A percentile compares a stretch with the other conserved stretches of the same genome.
Evolutionary conservation across 768 basidiomycete species (phyloP).

Genomic region (Pleurotus cornucopiae): DNA sequence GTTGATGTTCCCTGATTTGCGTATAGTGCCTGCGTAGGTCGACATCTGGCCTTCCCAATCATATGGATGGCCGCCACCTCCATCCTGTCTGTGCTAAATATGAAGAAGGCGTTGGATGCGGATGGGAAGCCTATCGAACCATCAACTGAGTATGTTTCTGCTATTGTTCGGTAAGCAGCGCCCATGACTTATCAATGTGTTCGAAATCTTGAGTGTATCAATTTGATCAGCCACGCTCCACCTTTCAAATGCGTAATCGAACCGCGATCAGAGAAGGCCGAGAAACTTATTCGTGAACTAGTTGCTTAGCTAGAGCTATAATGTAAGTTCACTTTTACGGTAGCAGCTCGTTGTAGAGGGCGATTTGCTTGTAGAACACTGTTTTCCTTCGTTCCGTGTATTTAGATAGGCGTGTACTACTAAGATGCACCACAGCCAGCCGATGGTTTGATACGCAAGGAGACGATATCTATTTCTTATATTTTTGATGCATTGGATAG

Average conservation of each 20-base stretch:
- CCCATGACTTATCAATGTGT: not conserved
- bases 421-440: too few relatives aligned
- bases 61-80: constrained; percentile 9
- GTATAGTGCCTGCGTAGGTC: constrained; percentile 8
- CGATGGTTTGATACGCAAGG: too few relatives aligned
- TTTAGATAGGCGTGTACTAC: too few relatives aligned
- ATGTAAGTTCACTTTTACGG: too few relatives aligned
- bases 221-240: constrained; percentile 11
- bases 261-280: constrained; percentile 13
- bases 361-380: too few relatives aligned
- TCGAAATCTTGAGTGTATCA: not conserved
- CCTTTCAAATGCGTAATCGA: constrained; percentile 16
- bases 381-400: too few relatives aligned
- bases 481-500: too few relatives aligned
- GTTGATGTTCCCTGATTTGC: not conserved
- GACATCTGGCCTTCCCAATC: not conserved
- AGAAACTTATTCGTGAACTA: constrained; percentile 12
- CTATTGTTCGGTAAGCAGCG: constrained; percentile 6
- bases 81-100: constrained; percentile 7
- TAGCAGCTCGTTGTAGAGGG: too few relatives aligned
- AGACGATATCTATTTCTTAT: too few relatives aligned
- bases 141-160: constrained; percentile 5
- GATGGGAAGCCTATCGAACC: constrained; percentile 6
- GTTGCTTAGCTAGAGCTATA: not conserved
- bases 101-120: constrained; percentile 11